Base-by-base conservation (phyloP, 2,329 filamentous ascomycete genomes). In the Thelonectria rubi region DNA sequence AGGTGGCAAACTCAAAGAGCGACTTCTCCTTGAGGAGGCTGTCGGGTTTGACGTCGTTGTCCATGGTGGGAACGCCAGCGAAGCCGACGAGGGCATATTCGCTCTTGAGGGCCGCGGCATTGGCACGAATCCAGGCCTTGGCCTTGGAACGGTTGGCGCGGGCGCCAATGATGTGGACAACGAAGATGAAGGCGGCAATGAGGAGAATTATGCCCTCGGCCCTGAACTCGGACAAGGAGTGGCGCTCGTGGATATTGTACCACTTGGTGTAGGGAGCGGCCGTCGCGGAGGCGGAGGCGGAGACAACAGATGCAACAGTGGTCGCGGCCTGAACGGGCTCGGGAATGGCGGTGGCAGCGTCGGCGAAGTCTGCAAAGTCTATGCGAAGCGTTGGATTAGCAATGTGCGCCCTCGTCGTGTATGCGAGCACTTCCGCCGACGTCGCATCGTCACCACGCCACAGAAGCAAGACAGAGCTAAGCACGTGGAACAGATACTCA, bases 331-430 rank as follows among this genome's bases (percentile, higher is more conserved):
- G 78, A 48, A 78, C 77, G 50, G 81, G 76, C 62, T 85, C 79
- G 59, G 84, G 85, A 21, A 82, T 77, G 58, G 92, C 89, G 18
- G 91, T 88, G 67, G 93, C 87, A 70, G 88, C 90, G 67, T 88
- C 89, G 63, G 93, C 92, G 74, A 96, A 98, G 82, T 97, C 94
- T 80, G 92, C 93, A 77, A 97, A 97, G 81, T 97, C 94, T 97
- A 51, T 54, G 62, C 8, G 46, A 64, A 57, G 7, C 30, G 68
- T 69, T 56, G 57, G 53, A 72, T 77, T 65, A 76, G 75, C 58
- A 17, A 20, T 47, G 62, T 56, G 50, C 12, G 20, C 42, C 34
- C 32, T 48, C 34, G 54, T 32, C 40, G 46, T 17, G 17, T 43
- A 47, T 47, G 39, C 39, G 50, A 39, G 52, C 51, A 49, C 49